These are phyloP conservation scores for Sporisorium exsertum DNA, from an alignment of 1,284 basidiomycete species.

Conservation along the genomic window DNA sequence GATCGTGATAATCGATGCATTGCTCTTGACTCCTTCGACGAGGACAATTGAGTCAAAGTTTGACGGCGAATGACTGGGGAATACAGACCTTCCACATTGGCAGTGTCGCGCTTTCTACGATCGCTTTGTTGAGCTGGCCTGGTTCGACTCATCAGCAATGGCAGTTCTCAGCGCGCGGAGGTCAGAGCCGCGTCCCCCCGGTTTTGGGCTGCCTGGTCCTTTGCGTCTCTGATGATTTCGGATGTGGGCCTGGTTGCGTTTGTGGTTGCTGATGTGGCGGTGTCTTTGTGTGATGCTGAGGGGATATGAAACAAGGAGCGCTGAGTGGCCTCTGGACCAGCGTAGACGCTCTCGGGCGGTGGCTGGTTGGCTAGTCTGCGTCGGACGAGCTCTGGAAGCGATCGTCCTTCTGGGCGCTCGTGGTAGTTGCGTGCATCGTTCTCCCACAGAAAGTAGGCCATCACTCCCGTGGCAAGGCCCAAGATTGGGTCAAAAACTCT, in stretches of 20 bases:
- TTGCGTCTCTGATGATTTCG: slow-evolving; percentile 27
- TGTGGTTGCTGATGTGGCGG: not conserved
- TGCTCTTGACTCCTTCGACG: not conserved
- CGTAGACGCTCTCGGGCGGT: slow-evolving; percentile 29
- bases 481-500: slow-evolving; percentile 60
- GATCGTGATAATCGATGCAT: not conserved
- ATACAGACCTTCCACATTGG: not conserved
- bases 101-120: slow-evolving; percentile 1
- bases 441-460: slow-evolving; percentile 67
- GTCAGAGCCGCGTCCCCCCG: slow-evolving; percentile 26
- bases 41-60: not conserved
- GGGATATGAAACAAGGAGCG: slow-evolving; percentile 44
- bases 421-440: slow-evolving; percentile 58
- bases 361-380: slow-evolving; percentile 35
- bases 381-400: slow-evolving; percentile 51
- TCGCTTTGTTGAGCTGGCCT: slow-evolving; percentile 15
- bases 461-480: slow-evolving; percentile 61
- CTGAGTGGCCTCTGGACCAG: slow-evolving; percentile 28
- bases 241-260: slow-evolving; percentile 11
- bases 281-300: slow-evolving; percentile 22
- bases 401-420: slow-evolving; percentile 53
- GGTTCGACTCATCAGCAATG: slow-evolving; percentile 42
- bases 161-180: slow-evolving; percentile 32
- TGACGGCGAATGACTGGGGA: not conserved
- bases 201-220: slow-evolving; percentile 18